Base-by-base conservation (phyloP, 495 filamentous ascomycete species). In the Aspergillus campestris region DNA sequence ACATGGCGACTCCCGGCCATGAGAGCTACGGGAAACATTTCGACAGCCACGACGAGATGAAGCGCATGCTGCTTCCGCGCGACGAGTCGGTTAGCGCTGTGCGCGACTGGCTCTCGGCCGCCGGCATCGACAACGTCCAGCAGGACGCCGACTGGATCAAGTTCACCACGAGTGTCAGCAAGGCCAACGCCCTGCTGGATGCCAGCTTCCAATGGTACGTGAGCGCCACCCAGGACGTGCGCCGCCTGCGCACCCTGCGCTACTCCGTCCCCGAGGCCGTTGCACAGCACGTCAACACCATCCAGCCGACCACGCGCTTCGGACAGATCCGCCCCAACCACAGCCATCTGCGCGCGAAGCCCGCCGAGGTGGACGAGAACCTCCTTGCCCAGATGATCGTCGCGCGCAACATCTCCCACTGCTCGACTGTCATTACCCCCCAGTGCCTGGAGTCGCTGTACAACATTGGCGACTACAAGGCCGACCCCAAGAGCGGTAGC, bases 1-100 rank as follows among this genome's bases (percentile, higher is more conserved):
- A 74, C n/a, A 75, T 87, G 49, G 81, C 81, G 7, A 76, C 76
- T 3, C 84, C 84, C 1, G 65, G 65, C 29, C 73, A 81, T 48
- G 51, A 71, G 13, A 66, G 67, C 6, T 87, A 87, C 55, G 84
- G 84, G 3, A 60, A 78, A 50, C 79, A 86, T 52, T 74, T 83
- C 64, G 62, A 68, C 51, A 47, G 49, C 41, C 67, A 74, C 38
- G 67, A 80, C 11, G 69, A 78, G 51, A 70, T 82, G 52, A 73
- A 74, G 51, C 61, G 64, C 10, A 66, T 81, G 59, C 62, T 83
- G 42, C 66, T 70, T 31, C 78, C 81, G 5, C 70, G 57, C 5
- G 61, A 60, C 5, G 59, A 71, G 7, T 67, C 80, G 5, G 63
- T 73, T 12, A 50, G 60, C 6, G 56, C 71, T 1, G 66, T 82